phyloP scores from a whole-genome alignment of 2,329 filamentous ascomycete species.

The Fusarium protoensiforme region DNA sequence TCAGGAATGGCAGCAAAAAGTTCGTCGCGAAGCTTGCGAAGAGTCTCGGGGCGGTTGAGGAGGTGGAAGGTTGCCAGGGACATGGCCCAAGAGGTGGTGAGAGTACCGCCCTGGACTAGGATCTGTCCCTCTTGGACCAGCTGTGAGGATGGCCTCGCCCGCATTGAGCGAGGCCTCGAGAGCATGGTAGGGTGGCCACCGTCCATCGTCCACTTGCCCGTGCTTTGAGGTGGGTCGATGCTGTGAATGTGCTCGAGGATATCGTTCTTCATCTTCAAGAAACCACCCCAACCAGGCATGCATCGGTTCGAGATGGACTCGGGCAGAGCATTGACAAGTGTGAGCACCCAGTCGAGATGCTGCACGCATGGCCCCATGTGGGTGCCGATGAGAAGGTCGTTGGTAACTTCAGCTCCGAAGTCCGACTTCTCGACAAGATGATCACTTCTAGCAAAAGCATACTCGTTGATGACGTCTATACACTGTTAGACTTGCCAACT shows the following conservation, averaged over 20 bases:
- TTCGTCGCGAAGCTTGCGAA: slow-evolving; percentile 49
- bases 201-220: slow-evolving; percentile 48
- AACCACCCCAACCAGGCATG: slow-evolving; percentile 50
- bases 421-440: slow-evolving; percentile 49
- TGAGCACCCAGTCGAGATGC: slow-evolving; percentile 50
- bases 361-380: slow-evolving; percentile 51
- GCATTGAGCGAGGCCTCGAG: slow-evolving; percentile 44
- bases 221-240: slow-evolving; percentile 49
- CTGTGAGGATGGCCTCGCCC: slow-evolving; percentile 48
- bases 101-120: slow-evolving; percentile 52
- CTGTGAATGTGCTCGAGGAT: slow-evolving; percentile 50
- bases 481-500: not conserved
- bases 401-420: slow-evolving; percentile 50
- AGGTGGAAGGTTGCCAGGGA: slow-evolving; percentile 51
- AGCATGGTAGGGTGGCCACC: slow-evolving; percentile 52
- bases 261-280: slow-evolving; percentile 53
- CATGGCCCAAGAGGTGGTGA: slow-evolving; percentile 54
- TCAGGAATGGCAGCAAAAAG: slow-evolving; percentile 49
- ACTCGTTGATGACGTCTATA: slow-evolving; percentile 54
- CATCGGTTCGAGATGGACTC: slow-evolving; percentile 50
- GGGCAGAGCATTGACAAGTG: slow-evolving; percentile 49
- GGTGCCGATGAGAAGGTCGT: slow-evolving; percentile 51
- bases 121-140: slow-evolving; percentile 54
- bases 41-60: slow-evolving; percentile 44
- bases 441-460: slow-evolving; percentile 51